Conservation (phyloP, 2,329 filamentous ascomycete species). For the Epichloe amarillans region DNA sequence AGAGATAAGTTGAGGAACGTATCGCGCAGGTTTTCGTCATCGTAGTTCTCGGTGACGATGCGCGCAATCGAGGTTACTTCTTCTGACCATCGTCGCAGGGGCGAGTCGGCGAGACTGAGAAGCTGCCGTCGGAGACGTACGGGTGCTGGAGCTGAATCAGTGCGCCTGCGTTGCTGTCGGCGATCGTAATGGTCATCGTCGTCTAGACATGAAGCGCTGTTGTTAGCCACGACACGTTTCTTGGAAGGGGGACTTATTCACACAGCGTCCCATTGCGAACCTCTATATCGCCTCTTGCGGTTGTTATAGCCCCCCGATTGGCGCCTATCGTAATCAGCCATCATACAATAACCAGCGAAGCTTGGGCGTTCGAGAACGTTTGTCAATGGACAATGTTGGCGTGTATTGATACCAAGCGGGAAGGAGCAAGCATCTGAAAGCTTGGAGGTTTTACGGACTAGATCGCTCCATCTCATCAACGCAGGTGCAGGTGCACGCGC, state of each 20-base stretch:
- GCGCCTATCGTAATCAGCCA: constrained; percentile 47
- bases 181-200: constrained; percentile 71
- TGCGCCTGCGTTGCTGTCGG: constrained; percentile 58
- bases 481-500: neutral
- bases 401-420: neutral
- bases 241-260: no score
- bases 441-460: neutral
- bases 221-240: constrained; percentile 1
- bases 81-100: constrained; percentile 64
- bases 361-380: neutral
- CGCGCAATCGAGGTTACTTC: constrained; percentile 64
- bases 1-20: constrained; percentile 61
- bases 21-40: constrained; percentile 65
- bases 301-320: constrained; percentile 41
- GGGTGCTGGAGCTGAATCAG: constrained; percentile 54
- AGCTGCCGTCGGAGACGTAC: constrained; percentile 67
- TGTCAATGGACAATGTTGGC: neutral
- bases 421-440: neutral
- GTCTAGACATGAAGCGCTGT: constrained; percentile 13
- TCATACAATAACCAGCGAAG: constrained; percentile 7
- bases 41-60: constrained; percentile 67
- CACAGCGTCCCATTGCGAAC: constrained; percentile 30
- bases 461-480: neutral
- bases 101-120: constrained; percentile 68
- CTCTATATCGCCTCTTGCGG: constrained; percentile 70